Evolutionary conservation across 208 protist genomes (phyloP), one percentile per base, ranked within the genome.

Genomic region (Angomonas deanei): DNA sequence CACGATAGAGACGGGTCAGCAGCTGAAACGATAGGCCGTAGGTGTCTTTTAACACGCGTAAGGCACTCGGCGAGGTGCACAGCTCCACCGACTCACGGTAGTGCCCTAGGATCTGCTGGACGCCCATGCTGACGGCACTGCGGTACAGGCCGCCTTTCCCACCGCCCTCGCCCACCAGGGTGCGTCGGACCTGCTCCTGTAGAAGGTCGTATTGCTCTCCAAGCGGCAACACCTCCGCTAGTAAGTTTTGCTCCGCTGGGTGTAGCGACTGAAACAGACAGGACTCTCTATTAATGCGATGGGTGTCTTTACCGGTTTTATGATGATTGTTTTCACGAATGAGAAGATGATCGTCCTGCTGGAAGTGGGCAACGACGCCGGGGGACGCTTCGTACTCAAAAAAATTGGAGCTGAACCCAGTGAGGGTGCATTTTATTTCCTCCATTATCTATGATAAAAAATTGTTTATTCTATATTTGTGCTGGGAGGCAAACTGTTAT

Each of bases 401-500:
- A 4, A 80, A 42, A n/a, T 38, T 63, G 24, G 88, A 92, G 54
- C 64, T 63, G 49, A 94, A 89, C 13, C 88, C 85, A 34, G 92
- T 73, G 36, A 94, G 77, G 23, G 39, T 65, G 64, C 85, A 92
- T 67, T 91, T 78, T n/a, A 94, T 42, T 58, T 94, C 88, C 68
- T 94, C 88, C 88, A 94, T 94, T 4, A 5, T 3, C 6, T 6
- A 6, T 33, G 17, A 33, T 24, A 28, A 24, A 8, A 0, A 23
- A 56, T 33, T 36, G 6, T n/a, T 26, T 56, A 31, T 15, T 56
- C 6, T 10, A 56, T 10, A 56, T 4, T 32, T 21, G 24, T 21
- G 28, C 2, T 10, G 6, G 30, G 24, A 32, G 30, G 50, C 3
- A 8, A 56, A 53, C 47, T 11, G n/a, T 26, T 8, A 42, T n/a